Evolutionary conservation across 139 green algal genomes (phyloP), one percentile per base, ranked within the genome.

Genomic region (Deuterostichococcus epilithicus): DNA sequence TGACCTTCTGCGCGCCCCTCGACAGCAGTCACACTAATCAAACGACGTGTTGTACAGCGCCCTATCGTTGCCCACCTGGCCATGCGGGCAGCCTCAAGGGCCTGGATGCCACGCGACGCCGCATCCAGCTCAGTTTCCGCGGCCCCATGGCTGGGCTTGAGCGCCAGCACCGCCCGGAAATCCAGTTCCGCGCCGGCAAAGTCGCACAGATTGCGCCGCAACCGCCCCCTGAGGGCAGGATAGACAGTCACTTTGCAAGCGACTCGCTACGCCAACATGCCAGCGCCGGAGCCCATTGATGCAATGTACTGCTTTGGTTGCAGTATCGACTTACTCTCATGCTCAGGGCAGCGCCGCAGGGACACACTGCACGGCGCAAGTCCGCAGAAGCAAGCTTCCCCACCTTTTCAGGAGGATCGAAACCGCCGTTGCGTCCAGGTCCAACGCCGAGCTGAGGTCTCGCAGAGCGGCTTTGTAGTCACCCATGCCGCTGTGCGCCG

Each of bases 141-240:
- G 42, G 76, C 75, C 35, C 83, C 84, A 44, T 90, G 84, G 30
- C 42, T 79, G 4, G 86, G 81, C 72, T 81, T 85, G 1, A 89
- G 68, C 65, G 79, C 63, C 28, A 90, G 76, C 25, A 92, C 80
- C 8, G 10, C n/a, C n/a, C 79, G 65, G 59, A 91, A 90, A 70
- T 92, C 88, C 32, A 68, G 45, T 35, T 87, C 69, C 0, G 88
- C 88, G 20, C 69, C 75, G 1, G 38, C 68, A 1, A 83, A 88
- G 76, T 70, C 81, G 73, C 87, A 83, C 73, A 90, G 86, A 47
- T 84, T 76, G 1, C 78, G 67, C 68, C 86, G 82, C 18, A 91
- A 77, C 74, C 89, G 86, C 2, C 88, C 88, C 81, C 77, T 88
- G 79, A 18, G 70, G 63, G 65, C 33, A 58, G 25, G 32, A 66